Conservation (phyloP, 2,329 filamentous ascomycete genomes). For the Colletotrichum nymphaeae region DNA sequence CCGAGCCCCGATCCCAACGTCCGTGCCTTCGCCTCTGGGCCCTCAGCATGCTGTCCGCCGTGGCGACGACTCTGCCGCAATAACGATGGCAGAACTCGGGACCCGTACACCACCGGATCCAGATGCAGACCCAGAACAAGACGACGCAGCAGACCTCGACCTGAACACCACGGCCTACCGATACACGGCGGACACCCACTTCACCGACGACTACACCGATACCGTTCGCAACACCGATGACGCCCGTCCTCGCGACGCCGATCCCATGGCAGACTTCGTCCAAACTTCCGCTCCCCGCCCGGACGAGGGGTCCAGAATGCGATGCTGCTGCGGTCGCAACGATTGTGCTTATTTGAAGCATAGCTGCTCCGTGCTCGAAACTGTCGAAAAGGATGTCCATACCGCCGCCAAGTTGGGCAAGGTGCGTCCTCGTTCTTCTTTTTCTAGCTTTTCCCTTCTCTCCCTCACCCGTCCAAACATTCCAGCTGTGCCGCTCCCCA, state of each 20-base stretch:
- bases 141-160: background rate
- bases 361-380: conserved; percentile 82
- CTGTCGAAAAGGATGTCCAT: conserved; percentile 87
- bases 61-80: conserved; percentile 27
- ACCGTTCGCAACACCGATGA: conserved; percentile 4
- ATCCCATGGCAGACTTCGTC: conserved; percentile 35
- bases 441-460: background rate
- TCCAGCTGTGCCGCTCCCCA: conserved; percentile 13
- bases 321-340: conserved; percentile 87
- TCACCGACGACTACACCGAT: conserved; percentile 1
- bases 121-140: background rate
- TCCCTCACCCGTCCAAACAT: conserved; percentile 23
- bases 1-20: background rate
- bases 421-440: conserved; percentile 69
- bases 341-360: conserved; percentile 85
- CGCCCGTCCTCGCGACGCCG: conserved; percentile 18
- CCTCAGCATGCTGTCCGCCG: conserved; percentile 31
- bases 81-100: conserved; percentile 31
- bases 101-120: conserved; percentile 1
- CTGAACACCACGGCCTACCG: background rate
- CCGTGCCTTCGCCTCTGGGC: conserved; percentile 15
- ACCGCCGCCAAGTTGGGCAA: conserved; percentile 90
- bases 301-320: conserved; percentile 51
- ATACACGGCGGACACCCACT: background rate
- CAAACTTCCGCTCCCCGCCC: conserved; percentile 19